phyloP scores from a whole-genome alignment of 2,329 filamentous ascomycete species.

The Exserohilum rostratum region DNA sequence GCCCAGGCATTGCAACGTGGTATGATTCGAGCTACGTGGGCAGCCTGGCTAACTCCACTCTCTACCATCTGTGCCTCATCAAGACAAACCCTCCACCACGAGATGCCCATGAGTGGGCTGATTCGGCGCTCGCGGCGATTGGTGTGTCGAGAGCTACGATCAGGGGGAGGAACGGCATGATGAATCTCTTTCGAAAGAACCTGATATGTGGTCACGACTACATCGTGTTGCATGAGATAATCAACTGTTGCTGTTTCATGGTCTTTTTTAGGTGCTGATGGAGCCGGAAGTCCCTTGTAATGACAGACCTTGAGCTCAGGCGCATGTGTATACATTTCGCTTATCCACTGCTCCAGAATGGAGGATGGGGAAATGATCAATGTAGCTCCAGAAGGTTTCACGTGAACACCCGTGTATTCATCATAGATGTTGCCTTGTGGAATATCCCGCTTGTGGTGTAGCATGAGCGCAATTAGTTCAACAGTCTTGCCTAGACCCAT shows the following conservation, averaged over 20 bases:
- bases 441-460: conserved; percentile 60
- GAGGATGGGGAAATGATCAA: conserved; percentile 67
- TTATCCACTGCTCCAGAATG: conserved; percentile 68
- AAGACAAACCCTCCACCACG: conserved; percentile 83
- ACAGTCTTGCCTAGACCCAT: conserved; percentile 85
- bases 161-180: conserved; percentile 72
- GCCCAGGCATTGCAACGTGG: conserved; percentile 90
- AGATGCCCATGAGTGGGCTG: conserved; percentile 79
- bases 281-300: conserved; percentile 59
- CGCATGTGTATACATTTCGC: conserved; percentile 64
- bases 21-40: conserved; percentile 77
- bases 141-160: conserved; percentile 69
- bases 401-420: conserved; percentile 49
- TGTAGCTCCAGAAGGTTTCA: conserved; percentile 62
- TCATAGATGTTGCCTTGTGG: conserved; percentile 41
- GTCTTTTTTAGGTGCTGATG: conserved; percentile 36
- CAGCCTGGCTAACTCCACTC: conserved; percentile 82
- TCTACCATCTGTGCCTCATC: conserved; percentile 92
- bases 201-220: conserved; percentile 68
- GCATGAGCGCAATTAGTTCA: conserved; percentile 74
- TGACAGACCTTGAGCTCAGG: conserved; percentile 62
- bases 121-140: conserved; percentile 69
- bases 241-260: conserved; percentile 51
- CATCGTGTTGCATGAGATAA: conserved; percentile 58
- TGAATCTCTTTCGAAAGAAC: conserved; percentile 82